Base-by-base conservation (phyloP, 2,329 filamentous ascomycete genomes). In the Fusarium neocosmosporiellum region DNA sequence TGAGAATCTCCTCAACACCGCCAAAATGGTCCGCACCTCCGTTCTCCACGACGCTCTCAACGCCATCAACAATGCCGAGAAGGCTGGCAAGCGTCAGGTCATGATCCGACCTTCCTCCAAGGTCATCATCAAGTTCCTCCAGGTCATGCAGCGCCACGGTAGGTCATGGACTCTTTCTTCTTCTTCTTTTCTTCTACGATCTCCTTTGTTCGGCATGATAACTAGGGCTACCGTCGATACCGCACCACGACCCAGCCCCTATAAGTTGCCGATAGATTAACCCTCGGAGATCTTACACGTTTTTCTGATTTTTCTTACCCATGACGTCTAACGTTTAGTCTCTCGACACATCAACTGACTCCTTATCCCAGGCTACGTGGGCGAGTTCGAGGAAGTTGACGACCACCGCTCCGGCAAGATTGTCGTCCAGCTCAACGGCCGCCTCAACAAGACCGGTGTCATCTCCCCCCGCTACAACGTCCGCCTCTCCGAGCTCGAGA, bases 11-110 rank as follows among this genome's bases (percentile, higher is more conserved):
- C 82, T 72, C 66, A 79, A 83, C 77, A 89, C 89, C 91, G 91
- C 85, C 91, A 98, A 93, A 85, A 99, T 99, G 96, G 95, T 98
- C 88, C 95, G 94, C 90, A 98, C 96, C 83, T 98, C 95, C 86
- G 96, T 98, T 84, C 95, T 99, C 87, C 97, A 98, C 91, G 96
- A 99, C 93, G 95, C 94, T 85, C 93, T 98, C 83, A 98, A 98
- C 87, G 90, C 92, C 90, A 98, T 99, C 93, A 99, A 99, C 95
- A 99, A 99, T 88, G 96, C 96, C 90, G 97, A 99, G 92, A 98
- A 99, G 93, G 90, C 94, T 81, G 96, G 96, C 89, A 98, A 98
- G 93, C 95, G 96, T 84, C 96, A 99, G 90, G 96, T 98, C 84
- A 84, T 99, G 86, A 98, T 99, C 91, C 92, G 95, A 83, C 96